Conservation (phyloP, 1,284 basidiomycete genomes). For the Papiliotrema nemorosa region DNA sequence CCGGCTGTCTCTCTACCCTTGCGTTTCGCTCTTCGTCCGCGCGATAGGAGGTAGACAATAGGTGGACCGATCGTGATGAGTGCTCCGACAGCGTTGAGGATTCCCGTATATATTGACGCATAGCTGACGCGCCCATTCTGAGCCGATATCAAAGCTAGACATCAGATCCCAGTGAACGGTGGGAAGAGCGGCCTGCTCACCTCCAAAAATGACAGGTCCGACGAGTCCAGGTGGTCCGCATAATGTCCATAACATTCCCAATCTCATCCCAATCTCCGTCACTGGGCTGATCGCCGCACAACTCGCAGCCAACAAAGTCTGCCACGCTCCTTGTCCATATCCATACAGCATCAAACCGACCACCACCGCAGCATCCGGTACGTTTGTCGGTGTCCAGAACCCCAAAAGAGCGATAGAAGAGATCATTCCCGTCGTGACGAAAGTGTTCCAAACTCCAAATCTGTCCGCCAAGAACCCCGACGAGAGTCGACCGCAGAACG, state of each 20-base stretch:
- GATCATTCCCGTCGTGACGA: slow-evolving; percentile 22
- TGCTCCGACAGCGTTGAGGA: too few species aligned
- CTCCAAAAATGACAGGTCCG: slow-evolving; percentile 39
- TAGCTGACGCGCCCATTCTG: too few species aligned
- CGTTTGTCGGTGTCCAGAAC: slow-evolving; percentile 33
- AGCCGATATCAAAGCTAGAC: too few species aligned
- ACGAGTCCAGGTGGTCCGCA: slow-evolving; percentile 31
- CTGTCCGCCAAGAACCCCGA: slow-evolving; percentile 36
- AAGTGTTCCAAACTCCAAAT: slow-evolving; percentile 41
- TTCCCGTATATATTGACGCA: too few species aligned
- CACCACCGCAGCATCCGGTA: slow-evolving; percentile 31
- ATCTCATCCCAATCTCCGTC: slow-evolving; percentile 42
- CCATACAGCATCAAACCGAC: slow-evolving; percentile 42
- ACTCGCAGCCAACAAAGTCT: slow-evolving; percentile 38
- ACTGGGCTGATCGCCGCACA: slow-evolving; percentile 39
- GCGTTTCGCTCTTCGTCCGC: too few species aligned
- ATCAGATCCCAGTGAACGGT: too few species aligned
- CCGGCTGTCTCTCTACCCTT: too few species aligned
- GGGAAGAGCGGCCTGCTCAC: too few species aligned
- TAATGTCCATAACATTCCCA: slow-evolving; percentile 42
- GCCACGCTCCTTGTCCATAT: slow-evolving; percentile 35
- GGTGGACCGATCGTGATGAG: too few species aligned
- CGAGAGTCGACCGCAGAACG: slow-evolving; percentile 35
- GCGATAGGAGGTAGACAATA: too few species aligned
- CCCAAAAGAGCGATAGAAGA: slow-evolving; percentile 33